These are phyloP conservation scores for Ajuga reptans DNA, from an alignment of 305 asterid species.

Conservation along the genomic window DNA sequence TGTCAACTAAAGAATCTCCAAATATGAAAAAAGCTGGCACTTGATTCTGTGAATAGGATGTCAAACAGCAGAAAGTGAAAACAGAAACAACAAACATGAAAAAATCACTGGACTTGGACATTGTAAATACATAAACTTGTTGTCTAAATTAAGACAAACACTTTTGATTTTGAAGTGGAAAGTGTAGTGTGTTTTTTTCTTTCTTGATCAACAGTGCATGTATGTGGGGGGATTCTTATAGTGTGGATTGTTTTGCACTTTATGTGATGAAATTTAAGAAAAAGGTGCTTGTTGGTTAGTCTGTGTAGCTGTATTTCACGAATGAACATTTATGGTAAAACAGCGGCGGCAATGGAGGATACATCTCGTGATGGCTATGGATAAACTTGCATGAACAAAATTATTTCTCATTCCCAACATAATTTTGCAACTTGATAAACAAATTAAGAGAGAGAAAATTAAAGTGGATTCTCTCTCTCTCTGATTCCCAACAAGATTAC, in stretches of 20 bases:
- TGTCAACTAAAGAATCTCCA: conserved; percentile 92
- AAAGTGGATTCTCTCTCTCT: no score
- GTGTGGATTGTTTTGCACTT: neutral
- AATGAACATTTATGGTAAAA: neutral
- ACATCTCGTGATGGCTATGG: conserved; percentile 27
- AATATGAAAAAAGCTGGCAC: conserved; percentile 69
- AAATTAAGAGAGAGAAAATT: neutral
- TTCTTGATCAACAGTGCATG: neutral
- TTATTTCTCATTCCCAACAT: no score
- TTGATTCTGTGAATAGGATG: conserved; percentile 36
- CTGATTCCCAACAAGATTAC: no score
- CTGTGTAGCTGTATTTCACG: conserved; percentile 30
- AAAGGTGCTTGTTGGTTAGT: neutral
- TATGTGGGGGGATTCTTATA: conserved; percentile 15
- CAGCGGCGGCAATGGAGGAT: conserved; percentile 28
- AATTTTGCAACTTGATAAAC: neutral
- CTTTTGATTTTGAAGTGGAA: no score
- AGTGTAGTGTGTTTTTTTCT: neutral
- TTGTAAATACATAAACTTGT: neutral
- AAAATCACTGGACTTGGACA: conserved; percentile 15
- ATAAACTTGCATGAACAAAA: neutral
- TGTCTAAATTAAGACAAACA: neutral
- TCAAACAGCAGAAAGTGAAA: conserved; percentile 20
- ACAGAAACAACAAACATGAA: conserved; percentile 19
- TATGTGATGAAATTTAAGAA: conserved; percentile 20